Evolutionary conservation across 495 filamentous ascomycete species (phyloP).

Genomic region (Xylaria scruposa): DNA sequence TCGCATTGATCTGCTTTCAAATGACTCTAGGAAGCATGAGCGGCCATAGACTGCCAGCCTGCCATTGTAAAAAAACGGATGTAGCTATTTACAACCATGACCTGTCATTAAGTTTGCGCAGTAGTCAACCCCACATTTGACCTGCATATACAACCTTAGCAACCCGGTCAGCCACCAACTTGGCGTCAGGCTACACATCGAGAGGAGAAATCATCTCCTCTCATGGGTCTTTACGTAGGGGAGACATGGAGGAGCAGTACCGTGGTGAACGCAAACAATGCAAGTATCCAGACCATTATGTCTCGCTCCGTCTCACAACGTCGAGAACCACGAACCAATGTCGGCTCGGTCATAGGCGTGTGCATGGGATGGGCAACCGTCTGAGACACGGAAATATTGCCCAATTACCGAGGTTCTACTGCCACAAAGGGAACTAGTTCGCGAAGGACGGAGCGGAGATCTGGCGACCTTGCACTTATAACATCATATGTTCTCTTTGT

Average conservation of each 20-base stretch:
- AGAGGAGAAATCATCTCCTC: neutral
- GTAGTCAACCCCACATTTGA: constrained; percentile 6
- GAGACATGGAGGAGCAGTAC: neutral
- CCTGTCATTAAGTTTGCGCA: neutral
- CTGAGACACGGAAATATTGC: constrained; percentile 42
- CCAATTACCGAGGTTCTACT: constrained; percentile 40
- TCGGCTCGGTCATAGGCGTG: constrained; percentile 18
- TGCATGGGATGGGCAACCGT: constrained; percentile 26
- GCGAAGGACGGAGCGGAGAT: constrained; percentile 35
- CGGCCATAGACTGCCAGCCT: neutral
- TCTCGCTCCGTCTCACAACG: constrained; percentile 27
- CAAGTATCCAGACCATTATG: constrained; percentile 26
- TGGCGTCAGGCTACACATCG: neutral
- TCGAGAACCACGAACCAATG: constrained; percentile 31
- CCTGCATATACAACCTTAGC: neutral
- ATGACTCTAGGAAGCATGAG: neutral
- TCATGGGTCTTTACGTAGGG: neutral
- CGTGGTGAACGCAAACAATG: constrained; percentile 32
- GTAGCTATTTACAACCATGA: neutral
- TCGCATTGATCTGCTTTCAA: neutral
- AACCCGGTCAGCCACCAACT: neutral
- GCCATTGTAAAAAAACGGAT: neutral
- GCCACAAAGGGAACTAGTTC: constrained; percentile 30
- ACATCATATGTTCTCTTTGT: constrained; percentile 41
- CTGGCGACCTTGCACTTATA: constrained; percentile 30